Evolutionary conservation across 805 yeast genomes (phyloP).

Genomic region (Saccharomycopsis synnaedendra): DNA sequence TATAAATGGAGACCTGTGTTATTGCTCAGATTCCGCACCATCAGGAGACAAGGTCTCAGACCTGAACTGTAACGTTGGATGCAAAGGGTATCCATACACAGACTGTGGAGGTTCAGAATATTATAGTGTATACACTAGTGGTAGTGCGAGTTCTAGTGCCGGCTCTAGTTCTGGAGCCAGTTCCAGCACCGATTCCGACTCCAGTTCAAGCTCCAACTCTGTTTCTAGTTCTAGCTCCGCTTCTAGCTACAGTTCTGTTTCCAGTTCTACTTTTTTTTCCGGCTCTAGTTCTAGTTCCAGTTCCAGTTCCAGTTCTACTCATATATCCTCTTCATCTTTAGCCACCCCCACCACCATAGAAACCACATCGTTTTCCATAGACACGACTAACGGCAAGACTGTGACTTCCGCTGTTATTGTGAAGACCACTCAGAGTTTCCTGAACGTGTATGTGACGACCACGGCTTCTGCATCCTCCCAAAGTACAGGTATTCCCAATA

Average conservation of each 20-base stretch:
- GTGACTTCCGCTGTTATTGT: conserved; percentile 16
- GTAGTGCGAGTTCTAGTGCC: conserved; percentile 17
- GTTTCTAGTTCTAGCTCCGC: conserved; percentile 3
- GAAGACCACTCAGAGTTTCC: conserved; percentile 7
- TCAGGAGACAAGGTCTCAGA: conserved; percentile 41
- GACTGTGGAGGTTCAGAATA: conserved; percentile 52
- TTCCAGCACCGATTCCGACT: conserved; percentile 5
- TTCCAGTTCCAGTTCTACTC: conserved; percentile 1
- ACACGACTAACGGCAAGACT: conserved; percentile 13
- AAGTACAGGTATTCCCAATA: background rate
- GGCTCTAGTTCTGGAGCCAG: background rate
- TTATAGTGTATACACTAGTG: conserved; percentile 34
- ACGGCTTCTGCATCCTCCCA: conserved; percentile 2
- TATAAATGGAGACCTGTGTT: conserved; percentile 26
- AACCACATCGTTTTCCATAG: conserved; percentile 12
- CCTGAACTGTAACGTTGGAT: conserved; percentile 32
- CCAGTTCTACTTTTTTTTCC: background rate
- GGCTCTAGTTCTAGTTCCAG: background rate
- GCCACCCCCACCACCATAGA: conserved; percentile 10
- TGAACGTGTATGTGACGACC: conserved; percentile 12
- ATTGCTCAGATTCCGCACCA: conserved; percentile 46
- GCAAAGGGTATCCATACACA: conserved; percentile 54
- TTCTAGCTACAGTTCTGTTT: conserved; percentile 1
- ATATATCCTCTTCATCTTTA: conserved; percentile 4
- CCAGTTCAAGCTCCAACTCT: conserved; percentile 2